Evolutionary conservation across 805 yeast genomes (phyloP), one percentile per base, ranked within the genome.

Genomic region (Metschnikowia proteae): DNA sequence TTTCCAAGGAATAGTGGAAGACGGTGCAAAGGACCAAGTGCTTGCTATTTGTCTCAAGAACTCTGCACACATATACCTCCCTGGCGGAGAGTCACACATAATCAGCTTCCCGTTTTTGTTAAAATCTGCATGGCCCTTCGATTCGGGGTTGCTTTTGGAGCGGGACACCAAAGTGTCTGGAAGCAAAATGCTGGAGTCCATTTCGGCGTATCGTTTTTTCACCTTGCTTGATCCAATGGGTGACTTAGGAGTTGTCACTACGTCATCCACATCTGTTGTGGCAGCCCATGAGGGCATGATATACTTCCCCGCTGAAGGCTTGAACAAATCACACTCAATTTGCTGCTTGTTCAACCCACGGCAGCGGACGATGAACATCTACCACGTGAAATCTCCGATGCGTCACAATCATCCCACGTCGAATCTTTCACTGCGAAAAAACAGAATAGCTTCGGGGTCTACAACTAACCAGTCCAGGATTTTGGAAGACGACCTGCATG

Each of bases 211-310:
- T 62, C 38, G 72, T 66, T 85, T 87, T 55, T 71, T 88, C 46
- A 82, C 95, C 0, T 61, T 89, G 50, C 74, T 82, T 1, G 95
- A 88, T 60, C 92, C 96, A 0, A 67, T 85, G 51, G 79, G 81
- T 2, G 94, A 88, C 3, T 74, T 87, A 48, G 89, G 96, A 2
- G 69, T 81, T 4, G 78, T 89, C 4, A 81, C 82, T 0, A 82
- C 92, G 0, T 81, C 89, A 0, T 81, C 90, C 1, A 82, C 86
- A 0, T 78, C 88, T 0, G 78, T 81, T 2, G 78, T 87, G 28
- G 74, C 86, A 0, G 63, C 79, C 2, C 67, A 71, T 42, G 94
- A 86, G 58, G 76, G 74, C 45, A 61, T 86, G 29, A 59, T 84
- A 26, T 65, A 71, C 34, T 84, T 83, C 58, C 90, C 89, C 0